These are phyloP conservation scores for Pisolithus thermaeus DNA, from an alignment of 1,284 basidiomycete genomes.

Conservation along the genomic window DNA sequence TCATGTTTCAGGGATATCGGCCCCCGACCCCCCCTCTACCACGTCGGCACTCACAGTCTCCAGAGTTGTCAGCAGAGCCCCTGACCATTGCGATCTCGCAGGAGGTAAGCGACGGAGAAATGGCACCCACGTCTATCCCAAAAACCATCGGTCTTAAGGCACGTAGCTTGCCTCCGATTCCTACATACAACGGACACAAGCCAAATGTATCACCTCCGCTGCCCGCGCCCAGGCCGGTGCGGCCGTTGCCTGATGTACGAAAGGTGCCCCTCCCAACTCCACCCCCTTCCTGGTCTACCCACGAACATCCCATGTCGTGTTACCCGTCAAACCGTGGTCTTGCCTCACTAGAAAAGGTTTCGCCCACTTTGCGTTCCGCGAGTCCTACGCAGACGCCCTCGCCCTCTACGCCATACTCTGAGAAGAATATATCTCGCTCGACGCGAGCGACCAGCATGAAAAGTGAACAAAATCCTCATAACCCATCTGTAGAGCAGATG, in stretches of 20 bases:
- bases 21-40: conserved; percentile 54
- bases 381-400: conserved; percentile 29
- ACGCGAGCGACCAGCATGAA: conserved; percentile 19
- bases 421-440: conserved; percentile 22
- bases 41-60: conserved; percentile 30
- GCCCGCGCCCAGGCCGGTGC: conserved; percentile 19
- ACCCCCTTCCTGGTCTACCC: conserved; percentile 21
- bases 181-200: conserved; percentile 18
- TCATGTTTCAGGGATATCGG: conserved; percentile 38
- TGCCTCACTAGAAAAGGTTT: conserved; percentile 22
- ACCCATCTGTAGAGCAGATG: conserved; percentile 20
- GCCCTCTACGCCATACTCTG: conserved; percentile 28
- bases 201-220: conserved; percentile 4
- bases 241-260: conserved; percentile 22
- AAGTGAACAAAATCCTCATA: conserved; percentile 20
- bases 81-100: conserved; percentile 23
- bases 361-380: conserved; percentile 23
- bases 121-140: neutral
- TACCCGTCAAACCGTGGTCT: conserved; percentile 14
- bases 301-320: conserved; percentile 16
- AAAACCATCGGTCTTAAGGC: conserved; percentile 14
- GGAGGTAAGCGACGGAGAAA: conserved; percentile 11
- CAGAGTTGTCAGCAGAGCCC: conserved; percentile 25
- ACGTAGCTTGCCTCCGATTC: conserved; percentile 26
- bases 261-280: conserved; percentile 27